These are phyloP conservation scores for Plasmodium coatneyi DNA, from an alignment of 169 alveolate genomes.

Conservation along the genomic window DNA sequence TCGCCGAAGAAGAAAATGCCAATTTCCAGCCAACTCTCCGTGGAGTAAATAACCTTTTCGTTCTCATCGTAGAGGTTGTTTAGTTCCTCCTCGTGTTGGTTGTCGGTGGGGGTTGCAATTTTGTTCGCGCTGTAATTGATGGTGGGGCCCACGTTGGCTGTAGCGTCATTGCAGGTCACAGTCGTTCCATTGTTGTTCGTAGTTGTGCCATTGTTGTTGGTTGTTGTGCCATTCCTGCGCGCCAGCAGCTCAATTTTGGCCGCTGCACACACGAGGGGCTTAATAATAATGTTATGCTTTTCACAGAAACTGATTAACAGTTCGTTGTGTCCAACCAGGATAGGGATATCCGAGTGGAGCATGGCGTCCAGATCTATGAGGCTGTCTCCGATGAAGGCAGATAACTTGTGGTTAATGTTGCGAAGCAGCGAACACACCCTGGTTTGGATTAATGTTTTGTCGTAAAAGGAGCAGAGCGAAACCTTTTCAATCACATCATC, in stretches of 20 bases:
- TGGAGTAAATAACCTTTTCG: constrained; percentile 32
- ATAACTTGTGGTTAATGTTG: constrained; percentile 20
- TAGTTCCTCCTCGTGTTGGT: not conserved
- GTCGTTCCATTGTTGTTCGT: too few relatives aligned
- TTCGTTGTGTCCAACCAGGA: constrained; percentile 23
- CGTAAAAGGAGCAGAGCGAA: constrained; percentile 20
- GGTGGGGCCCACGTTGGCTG: not conserved
- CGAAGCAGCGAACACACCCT: constrained; percentile 10
- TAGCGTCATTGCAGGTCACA: not conserved
- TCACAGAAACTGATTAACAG: constrained; percentile 20
- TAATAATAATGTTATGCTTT: constrained; percentile 51
- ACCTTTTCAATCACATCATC: not conserved
- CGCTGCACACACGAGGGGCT: constrained; percentile 59
- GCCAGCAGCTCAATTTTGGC: constrained; percentile 45
- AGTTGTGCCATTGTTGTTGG: too few relatives aligned
- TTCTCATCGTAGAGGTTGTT: constrained; percentile 35
- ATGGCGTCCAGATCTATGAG: constrained; percentile 43
- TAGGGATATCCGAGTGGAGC: constrained; percentile 38
- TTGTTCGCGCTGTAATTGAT: not conserved
- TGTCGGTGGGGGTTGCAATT: not conserved
- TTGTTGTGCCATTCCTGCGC: not conserved
- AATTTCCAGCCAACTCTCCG: constrained; percentile 73
- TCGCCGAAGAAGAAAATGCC: constrained; percentile 60
- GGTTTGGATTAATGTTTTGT: constrained; percentile 18
- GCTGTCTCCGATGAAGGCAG: constrained; percentile 72